A percentile compares a stretch with the other conserved stretches of the same genome.
Evolutionary conservation across 2,329 filamentous ascomycete genomes (phyloP).

Genomic region (Hypoxylon sp.): DNA sequence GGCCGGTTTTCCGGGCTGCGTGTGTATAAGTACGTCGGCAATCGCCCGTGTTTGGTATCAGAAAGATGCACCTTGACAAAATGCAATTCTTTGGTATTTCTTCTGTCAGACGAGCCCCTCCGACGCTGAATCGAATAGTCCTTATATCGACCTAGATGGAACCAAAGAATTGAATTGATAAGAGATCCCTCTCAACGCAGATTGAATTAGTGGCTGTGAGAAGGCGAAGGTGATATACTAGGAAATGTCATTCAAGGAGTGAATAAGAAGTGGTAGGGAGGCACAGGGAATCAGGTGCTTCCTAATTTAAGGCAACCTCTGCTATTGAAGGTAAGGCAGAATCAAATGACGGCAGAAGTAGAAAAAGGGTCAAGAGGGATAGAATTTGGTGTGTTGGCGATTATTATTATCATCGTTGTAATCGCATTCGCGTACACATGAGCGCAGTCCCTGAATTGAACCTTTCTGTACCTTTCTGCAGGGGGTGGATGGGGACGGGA

Average conservation of each 20-base stretch:
- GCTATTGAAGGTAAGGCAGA: slow-evolving; percentile 18
- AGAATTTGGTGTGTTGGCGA: slow-evolving; percentile 1
- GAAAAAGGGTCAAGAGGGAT: slow-evolving; percentile 4
- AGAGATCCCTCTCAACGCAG: background rate
- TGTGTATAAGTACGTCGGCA: slow-evolving; percentile 18
- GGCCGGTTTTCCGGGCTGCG: slow-evolving; percentile 25
- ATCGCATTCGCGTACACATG: background rate
- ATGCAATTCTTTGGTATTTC: background rate
- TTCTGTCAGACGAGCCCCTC: background rate
- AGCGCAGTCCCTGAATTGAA: background rate
- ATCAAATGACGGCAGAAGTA: slow-evolving; percentile 4
- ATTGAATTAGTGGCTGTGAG: background rate
- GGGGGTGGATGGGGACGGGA: background rate
- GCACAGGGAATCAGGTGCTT: slow-evolving; percentile 1
- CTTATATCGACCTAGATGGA: slow-evolving; percentile 5
- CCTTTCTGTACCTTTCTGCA: background rate
- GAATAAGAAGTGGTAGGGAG: slow-evolving; percentile 19
- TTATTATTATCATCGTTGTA: background rate
- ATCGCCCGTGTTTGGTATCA: slow-evolving; percentile 14
- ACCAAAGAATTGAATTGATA: background rate
- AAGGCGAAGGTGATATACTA: background rate
- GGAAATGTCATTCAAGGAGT: slow-evolving; percentile 18
- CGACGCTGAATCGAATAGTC: slow-evolving; percentile 7
- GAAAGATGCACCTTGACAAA: slow-evolving; percentile 15
- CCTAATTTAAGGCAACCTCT: slow-evolving; percentile 5